phyloP scores from a whole-genome alignment of 2,329 filamentous ascomycete species.

The Penicillium occitanis region DNA sequence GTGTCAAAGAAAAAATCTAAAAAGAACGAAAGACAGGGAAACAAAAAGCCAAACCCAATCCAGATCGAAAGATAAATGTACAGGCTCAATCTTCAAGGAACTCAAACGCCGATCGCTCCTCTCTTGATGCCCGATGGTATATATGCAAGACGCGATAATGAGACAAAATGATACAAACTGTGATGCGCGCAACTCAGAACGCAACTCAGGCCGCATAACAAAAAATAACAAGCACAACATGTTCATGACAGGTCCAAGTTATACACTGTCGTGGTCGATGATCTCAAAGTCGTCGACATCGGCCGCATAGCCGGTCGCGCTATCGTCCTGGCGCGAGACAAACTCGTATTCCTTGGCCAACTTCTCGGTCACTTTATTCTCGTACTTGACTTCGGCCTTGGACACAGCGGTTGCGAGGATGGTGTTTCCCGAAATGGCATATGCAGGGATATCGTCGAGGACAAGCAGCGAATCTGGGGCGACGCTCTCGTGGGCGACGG shows the following conservation, averaged over 20 bases:
- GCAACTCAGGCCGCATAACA: not conserved
- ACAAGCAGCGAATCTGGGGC: slow-evolving; percentile 48
- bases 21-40: not conserved
- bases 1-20: not conserved
- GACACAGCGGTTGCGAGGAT: slow-evolving; percentile 58
- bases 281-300: slow-evolving; percentile 46
- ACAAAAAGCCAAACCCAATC: slow-evolving; percentile 3
- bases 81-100: slow-evolving; percentile 34
- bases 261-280: slow-evolving; percentile 36
- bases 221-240: not conserved
- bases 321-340: slow-evolving; percentile 44
- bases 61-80: slow-evolving; percentile 11
- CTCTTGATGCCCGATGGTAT: slow-evolving; percentile 27
- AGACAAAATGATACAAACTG: slow-evolving; percentile 15
- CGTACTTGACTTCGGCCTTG: slow-evolving; percentile 60
- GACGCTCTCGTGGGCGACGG: slow-evolving; percentile 40
- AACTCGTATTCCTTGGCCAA: slow-evolving; percentile 62
- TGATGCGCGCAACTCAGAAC: slow-evolving; percentile 1
- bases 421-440: slow-evolving; percentile 56
- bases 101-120: slow-evolving; percentile 26
- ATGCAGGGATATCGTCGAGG: slow-evolving; percentile 54
- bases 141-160: slow-evolving; percentile 16
- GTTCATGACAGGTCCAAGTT: slow-evolving; percentile 10
- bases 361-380: slow-evolving; percentile 61
- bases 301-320: slow-evolving; percentile 28